phyloP scores from a whole-genome alignment of 2,329 filamentous ascomycete species.

The Sodiomyces alkalinus region DNA sequence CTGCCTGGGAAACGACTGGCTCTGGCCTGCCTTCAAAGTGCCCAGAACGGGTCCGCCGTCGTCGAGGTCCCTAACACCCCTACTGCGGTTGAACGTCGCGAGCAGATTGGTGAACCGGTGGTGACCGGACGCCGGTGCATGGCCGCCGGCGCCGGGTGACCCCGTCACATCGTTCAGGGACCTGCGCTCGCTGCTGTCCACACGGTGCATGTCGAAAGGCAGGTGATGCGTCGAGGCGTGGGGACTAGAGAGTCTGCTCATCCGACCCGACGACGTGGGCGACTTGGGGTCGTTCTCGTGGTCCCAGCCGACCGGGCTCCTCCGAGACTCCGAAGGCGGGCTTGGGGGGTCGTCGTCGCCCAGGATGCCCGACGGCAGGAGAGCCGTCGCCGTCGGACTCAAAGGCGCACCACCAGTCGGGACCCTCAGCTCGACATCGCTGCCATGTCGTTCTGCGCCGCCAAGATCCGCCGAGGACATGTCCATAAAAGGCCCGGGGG shows the following conservation, averaged over 20 bases:
- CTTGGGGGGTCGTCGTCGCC: conserved; percentile 48
- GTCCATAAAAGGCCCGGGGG: conserved; percentile 37
- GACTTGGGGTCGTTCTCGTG: conserved; percentile 38
- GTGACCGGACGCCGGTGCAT: conserved; percentile 15
- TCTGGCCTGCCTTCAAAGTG: conserved; percentile 54
- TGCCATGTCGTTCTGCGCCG: conserved; percentile 22
- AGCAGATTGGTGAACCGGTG: conserved; percentile 34
- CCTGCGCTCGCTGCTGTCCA: conserved; percentile 28
- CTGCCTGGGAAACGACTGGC: conserved; percentile 59
- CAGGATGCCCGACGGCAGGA: conserved; percentile 54
- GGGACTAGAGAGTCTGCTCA: conserved; percentile 45
- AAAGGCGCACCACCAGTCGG: conserved; percentile 53
- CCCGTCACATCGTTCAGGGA: conserved; percentile 23
- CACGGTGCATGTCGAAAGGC: conserved; percentile 32
- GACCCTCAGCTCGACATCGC: conserved; percentile 46
- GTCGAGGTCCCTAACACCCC: conserved; percentile 40
- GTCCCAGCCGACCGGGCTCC: conserved; percentile 19
- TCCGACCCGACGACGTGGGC: conserved; percentile 40
- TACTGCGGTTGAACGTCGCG: conserved; percentile 45
- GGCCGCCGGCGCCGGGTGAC: conserved; percentile 21
- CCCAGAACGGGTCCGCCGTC: conserved; percentile 52
- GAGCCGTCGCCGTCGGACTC: conserved; percentile 59
- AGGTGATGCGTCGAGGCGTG: conserved; percentile 44
- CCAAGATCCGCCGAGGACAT: conserved; percentile 20
- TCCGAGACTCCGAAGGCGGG: conserved; percentile 17